phyloP scores from a whole-genome alignment of 2,329 filamentous ascomycete genomes.

The Elsinoe arachidis region DNA sequence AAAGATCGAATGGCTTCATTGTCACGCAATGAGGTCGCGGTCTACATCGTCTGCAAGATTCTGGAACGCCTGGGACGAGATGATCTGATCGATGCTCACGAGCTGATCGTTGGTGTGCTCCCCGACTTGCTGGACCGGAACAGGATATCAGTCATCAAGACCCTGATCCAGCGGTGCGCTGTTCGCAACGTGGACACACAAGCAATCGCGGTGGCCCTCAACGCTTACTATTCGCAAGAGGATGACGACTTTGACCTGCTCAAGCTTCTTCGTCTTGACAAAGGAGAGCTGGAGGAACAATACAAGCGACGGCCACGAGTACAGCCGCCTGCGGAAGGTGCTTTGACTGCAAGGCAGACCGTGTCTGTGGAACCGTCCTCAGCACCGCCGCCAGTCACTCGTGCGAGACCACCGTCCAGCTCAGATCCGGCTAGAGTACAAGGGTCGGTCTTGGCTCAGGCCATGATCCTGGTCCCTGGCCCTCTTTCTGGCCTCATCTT shows the following conservation, averaged over 20 bases:
- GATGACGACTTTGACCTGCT: slow-evolving; percentile 45
- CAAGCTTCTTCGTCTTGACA: slow-evolving; percentile 52
- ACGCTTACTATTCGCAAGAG: slow-evolving; percentile 45
- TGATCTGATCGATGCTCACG: slow-evolving; percentile 65
- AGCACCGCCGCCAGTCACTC: background rate
- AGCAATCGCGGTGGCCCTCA: slow-evolving; percentile 48
- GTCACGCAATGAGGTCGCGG: slow-evolving; percentile 81
- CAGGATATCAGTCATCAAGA: slow-evolving; percentile 69
- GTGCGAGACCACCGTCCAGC: slow-evolving; percentile 10
- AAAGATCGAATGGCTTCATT: slow-evolving; percentile 70
- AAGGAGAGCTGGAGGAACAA: slow-evolving; percentile 20
- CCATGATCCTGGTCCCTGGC: slow-evolving; percentile 68
- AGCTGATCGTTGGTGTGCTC: slow-evolving; percentile 64
- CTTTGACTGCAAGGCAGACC: slow-evolving; percentile 15
- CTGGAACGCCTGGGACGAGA: slow-evolving; percentile 79
- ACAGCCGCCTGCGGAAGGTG: slow-evolving; percentile 6
- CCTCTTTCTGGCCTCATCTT: slow-evolving; percentile 62
- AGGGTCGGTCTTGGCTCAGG: slow-evolving; percentile 70
- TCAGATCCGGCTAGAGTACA: slow-evolving; percentile 44
- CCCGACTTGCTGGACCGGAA: slow-evolving; percentile 63
- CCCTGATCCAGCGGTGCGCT: slow-evolving; percentile 72
- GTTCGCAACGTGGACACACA: slow-evolving; percentile 54
- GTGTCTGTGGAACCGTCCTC: slow-evolving; percentile 11
- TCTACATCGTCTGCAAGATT: slow-evolving; percentile 75
- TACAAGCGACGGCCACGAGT: background rate